A percentile compares a stretch with the other conserved stretches of the same genome.
Evolutionary conservation across 345 rosid genomes (phyloP).

Genomic region (Linum trigynum): DNA sequence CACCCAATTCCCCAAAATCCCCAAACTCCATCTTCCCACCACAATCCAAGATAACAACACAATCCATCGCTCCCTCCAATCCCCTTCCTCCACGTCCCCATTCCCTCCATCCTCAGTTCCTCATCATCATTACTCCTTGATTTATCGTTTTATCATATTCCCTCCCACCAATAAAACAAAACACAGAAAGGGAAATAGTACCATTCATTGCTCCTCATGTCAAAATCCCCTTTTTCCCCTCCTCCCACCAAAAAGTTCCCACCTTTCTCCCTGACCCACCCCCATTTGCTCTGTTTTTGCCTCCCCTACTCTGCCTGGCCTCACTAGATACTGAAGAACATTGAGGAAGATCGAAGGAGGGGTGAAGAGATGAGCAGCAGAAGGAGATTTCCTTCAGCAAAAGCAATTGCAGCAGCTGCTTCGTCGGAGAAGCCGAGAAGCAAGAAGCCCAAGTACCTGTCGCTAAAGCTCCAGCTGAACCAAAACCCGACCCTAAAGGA

Average conservation of each 20-base stretch:
- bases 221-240: neutral
- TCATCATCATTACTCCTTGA: slow-evolving; percentile 13
- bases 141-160: neutral
- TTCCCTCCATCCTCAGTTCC: slow-evolving; percentile 5
- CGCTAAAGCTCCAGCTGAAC: slow-evolving; percentile 41
- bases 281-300: neutral
- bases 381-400: slow-evolving; percentile 2
- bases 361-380: slow-evolving; percentile 1
- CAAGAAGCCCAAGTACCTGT: slow-evolving; percentile 57
- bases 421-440: slow-evolving; percentile 34
- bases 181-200: neutral
- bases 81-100: slow-evolving; percentile 29
- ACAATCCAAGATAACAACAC: slow-evolving; percentile 51
- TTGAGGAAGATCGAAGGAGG: slow-evolving; percentile 6
- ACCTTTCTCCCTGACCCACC: neutral
- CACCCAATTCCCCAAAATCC: neutral
- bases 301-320: neutral
- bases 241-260: neutral
- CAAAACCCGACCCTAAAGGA: slow-evolving; percentile 5
- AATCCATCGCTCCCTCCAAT: slow-evolving; percentile 37
- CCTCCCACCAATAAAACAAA: too few relatives aligned
- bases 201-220: neutral
- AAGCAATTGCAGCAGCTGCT: slow-evolving; percentile 19
- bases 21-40: slow-evolving; percentile 8
- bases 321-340: neutral